Conservation (phyloP, 768 basidiomycete genomes). For the Lactifluus rugatus region DNA sequence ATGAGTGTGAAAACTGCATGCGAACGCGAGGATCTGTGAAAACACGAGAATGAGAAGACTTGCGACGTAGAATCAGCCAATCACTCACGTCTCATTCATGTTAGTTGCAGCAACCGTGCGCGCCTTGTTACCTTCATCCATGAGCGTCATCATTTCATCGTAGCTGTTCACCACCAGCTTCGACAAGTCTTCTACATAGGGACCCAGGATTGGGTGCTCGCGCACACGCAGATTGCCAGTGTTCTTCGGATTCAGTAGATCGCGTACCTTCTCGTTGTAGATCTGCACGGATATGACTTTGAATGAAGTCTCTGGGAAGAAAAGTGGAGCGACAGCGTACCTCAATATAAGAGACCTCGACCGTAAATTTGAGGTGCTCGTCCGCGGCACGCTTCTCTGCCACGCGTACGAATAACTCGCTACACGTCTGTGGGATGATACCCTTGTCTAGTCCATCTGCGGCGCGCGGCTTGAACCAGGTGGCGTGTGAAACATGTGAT, state of each 20-base stretch:
- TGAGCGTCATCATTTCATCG: conserved; percentile 96
- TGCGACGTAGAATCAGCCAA: neutral
- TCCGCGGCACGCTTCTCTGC: conserved; percentile 52
- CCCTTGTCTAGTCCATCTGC: conserved; percentile 91
- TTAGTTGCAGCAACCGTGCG: conserved; percentile 97
- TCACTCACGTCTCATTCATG: conserved; percentile 89
- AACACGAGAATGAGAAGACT: neutral
- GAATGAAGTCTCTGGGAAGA: neutral
- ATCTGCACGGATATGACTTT: conserved; percentile 41
- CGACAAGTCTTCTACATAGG: conserved; percentile 98
- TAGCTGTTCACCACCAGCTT: conserved; percentile 87
- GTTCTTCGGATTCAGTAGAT: conserved; percentile 95
- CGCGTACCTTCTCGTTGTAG: conserved; percentile 96
- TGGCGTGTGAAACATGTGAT: conserved; percentile 4
- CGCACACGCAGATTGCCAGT: conserved; percentile 92
- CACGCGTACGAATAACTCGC: conserved; percentile 83
- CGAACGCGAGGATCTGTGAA: conserved; percentile 76
- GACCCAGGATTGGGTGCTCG: conserved; percentile 91
- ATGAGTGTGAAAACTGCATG: conserved; percentile 97
- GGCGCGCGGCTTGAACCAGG: neutral
- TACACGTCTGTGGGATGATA: conserved; percentile 93
- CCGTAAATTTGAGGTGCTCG: conserved; percentile 68
- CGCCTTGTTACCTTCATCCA: conserved; percentile 99
- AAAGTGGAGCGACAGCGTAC: conserved; percentile 30
- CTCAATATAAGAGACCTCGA: conserved; percentile 99